These are phyloP conservation scores for Aureobasidium uvarum DNA, from an alignment of 2,329 filamentous ascomycete species.

Conservation along the genomic window DNA sequence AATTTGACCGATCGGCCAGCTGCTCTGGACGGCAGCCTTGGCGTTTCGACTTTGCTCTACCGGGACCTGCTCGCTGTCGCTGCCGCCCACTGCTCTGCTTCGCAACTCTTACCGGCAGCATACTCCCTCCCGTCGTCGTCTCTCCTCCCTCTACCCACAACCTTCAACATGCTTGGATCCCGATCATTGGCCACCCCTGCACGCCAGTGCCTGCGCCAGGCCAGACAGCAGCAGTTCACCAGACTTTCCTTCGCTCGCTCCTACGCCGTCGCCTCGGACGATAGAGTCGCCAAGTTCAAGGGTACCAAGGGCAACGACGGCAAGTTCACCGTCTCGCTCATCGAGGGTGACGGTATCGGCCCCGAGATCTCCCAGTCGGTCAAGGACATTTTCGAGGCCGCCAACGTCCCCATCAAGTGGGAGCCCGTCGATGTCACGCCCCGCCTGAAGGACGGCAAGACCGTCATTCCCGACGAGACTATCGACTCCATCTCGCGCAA, in stretches of 20 bases:
- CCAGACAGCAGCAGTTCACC: slow-evolving; percentile 50
- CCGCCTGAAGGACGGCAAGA: slow-evolving; percentile 90
- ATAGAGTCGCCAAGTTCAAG: slow-evolving; percentile 88
- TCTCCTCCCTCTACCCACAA: background rate
- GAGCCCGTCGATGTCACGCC: slow-evolving; percentile 96
- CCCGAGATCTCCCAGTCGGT: slow-evolving; percentile 97
- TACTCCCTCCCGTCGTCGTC: slow-evolving; percentile 16
- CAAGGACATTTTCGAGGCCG: slow-evolving; percentile 97
- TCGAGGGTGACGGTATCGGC: slow-evolving; percentile 98
- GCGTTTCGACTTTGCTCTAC: background rate
- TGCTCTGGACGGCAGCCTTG: background rate
- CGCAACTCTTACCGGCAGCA: slow-evolving; percentile 6
- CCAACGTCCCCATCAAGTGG: slow-evolving; percentile 93
- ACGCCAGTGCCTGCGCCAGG: slow-evolving; percentile 74
- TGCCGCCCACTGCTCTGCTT: background rate
- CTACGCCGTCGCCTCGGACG: slow-evolving; percentile 53
- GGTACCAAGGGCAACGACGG: slow-evolving; percentile 87
- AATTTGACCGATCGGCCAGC: slow-evolving; percentile 6
- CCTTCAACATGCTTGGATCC: slow-evolving; percentile 73
- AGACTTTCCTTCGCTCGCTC: slow-evolving; percentile 30
- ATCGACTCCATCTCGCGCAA: slow-evolving; percentile 93
- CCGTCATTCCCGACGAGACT: slow-evolving; percentile 85
- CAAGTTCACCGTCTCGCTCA: slow-evolving; percentile 93
- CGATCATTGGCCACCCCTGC: slow-evolving; percentile 73
- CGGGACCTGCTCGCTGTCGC: background rate